Conservation (phyloP, 768 basidiomycete genomes). For the Pleurotus eryngii region DNA sequence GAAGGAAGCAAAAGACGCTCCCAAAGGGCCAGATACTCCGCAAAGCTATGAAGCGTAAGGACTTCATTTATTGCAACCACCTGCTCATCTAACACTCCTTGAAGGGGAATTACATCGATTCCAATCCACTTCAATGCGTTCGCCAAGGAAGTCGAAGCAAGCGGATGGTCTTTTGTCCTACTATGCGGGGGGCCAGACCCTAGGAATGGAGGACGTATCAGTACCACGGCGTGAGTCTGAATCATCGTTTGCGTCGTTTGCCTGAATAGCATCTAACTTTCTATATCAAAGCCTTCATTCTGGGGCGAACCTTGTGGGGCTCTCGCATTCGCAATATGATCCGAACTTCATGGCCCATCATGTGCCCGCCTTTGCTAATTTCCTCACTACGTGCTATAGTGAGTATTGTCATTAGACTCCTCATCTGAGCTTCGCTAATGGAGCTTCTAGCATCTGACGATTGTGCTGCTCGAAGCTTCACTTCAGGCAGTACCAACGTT, state of each 20-base stretch:
- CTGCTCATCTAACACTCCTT: background rate
- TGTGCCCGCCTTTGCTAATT: background rate
- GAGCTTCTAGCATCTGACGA: background rate
- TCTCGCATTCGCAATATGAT: background rate
- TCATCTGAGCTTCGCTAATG: background rate
- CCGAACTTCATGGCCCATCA: background rate
- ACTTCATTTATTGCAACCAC: background rate
- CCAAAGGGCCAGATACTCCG: background rate
- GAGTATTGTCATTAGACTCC: background rate
- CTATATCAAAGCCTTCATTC: background rate
- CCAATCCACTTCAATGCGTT: background rate
- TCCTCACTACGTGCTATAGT: background rate
- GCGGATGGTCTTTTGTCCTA: background rate
- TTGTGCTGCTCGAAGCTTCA: background rate
- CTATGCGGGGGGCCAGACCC: background rate
- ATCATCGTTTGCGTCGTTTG: background rate
- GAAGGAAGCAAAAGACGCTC: background rate
- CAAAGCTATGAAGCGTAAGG: background rate
- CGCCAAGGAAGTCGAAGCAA: background rate
- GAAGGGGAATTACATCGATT: background rate
- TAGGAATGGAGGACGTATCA: slow-evolving; percentile 64
- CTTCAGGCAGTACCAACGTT: background rate
- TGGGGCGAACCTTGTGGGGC: background rate
- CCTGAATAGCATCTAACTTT: background rate
- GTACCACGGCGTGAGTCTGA: slow-evolving; percentile 34